Conservation (phyloP, 1,284 basidiomycete genomes). For the Leccinum angustisporum region DNA sequence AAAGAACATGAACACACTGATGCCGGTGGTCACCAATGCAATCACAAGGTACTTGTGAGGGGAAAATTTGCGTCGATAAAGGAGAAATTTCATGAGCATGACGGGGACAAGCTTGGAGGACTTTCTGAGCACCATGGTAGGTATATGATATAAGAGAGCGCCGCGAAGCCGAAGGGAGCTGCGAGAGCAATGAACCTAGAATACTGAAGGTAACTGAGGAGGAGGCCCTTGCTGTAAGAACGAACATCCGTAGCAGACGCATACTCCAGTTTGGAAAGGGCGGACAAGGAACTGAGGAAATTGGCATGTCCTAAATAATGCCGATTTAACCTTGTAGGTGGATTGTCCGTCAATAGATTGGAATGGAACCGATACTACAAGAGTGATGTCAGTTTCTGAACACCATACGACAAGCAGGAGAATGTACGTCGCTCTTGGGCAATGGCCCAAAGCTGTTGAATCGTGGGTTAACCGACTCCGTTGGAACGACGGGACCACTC, state of each 20-base stretch:
- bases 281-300: conserved; percentile 75
- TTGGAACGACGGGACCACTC: conserved; percentile 28
- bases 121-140: conserved; percentile 97
- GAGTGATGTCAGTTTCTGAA: conserved; percentile 9
- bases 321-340: conserved; percentile 77
- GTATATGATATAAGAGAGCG: conserved; percentile 96
- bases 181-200: conserved; percentile 88
- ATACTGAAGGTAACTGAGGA: conserved; percentile 79
- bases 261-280: conserved; percentile 47
- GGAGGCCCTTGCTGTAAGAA: conserved; percentile 48
- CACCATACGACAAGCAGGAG: not conserved
- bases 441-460: conserved; percentile 72
- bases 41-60: conserved; percentile 95
- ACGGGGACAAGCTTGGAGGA: conserved; percentile 98
- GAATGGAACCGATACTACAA: conserved; percentile 81
- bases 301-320: conserved; percentile 85
- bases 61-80: conserved; percentile 89
- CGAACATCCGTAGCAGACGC: conserved; percentile 44
- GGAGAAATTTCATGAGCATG: conserved; percentile 90
- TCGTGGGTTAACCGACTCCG: conserved; percentile 3
- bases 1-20: conserved; percentile 91
- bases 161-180: conserved; percentile 93
- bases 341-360: conserved; percentile 60
- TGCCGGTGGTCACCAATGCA: conserved; percentile 87
- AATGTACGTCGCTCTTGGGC: conserved; percentile 85